These are phyloP conservation scores for Fusarium setosum DNA, from an alignment of 2,329 filamentous ascomycete genomes.

Conservation along the genomic window DNA sequence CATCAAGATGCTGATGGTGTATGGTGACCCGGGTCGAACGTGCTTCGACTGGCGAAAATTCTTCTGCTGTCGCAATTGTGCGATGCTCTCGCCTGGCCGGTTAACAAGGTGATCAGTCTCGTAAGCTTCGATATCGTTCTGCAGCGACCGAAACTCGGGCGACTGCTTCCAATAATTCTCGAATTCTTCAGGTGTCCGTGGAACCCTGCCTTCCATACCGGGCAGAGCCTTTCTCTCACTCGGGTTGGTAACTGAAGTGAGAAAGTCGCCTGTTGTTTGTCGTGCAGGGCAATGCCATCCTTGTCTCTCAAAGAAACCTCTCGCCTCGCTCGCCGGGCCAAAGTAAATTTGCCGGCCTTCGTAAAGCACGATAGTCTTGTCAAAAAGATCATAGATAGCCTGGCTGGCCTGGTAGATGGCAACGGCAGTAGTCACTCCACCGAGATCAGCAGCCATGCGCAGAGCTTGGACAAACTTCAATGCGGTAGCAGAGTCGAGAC, in stretches of 20 bases:
- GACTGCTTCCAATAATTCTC: conserved; percentile 61
- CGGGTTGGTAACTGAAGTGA: conserved; percentile 76
- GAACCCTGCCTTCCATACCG: conserved; percentile 71
- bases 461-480: conserved; percentile 78
- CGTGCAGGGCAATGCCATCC: conserved; percentile 76
- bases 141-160: conserved; percentile 54
- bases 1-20: conserved; percentile 66
- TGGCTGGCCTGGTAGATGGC: conserved; percentile 80
- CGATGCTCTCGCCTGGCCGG: conserved; percentile 50
- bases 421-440: conserved; percentile 70
- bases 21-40: conserved; percentile 65
- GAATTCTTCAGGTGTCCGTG: conserved; percentile 78
- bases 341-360: conserved; percentile 84
- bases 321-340: conserved; percentile 70
- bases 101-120: conserved; percentile 58
- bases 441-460: conserved; percentile 72
- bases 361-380: conserved; percentile 80
- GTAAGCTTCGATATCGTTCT: conserved; percentile 62
- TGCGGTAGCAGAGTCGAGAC: conserved; percentile 79
- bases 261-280: conserved; percentile 76
- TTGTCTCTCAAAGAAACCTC: conserved; percentile 73
- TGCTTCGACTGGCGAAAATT: conserved; percentile 63
- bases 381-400: conserved; percentile 77
- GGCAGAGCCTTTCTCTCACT: conserved; percentile 64
- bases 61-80: conserved; percentile 60